A percentile compares a stretch with the other conserved stretches of the same genome.
phyloP scores from a whole-genome alignment of 106 monocot species.

The Iris macrosiphon region DNA sequence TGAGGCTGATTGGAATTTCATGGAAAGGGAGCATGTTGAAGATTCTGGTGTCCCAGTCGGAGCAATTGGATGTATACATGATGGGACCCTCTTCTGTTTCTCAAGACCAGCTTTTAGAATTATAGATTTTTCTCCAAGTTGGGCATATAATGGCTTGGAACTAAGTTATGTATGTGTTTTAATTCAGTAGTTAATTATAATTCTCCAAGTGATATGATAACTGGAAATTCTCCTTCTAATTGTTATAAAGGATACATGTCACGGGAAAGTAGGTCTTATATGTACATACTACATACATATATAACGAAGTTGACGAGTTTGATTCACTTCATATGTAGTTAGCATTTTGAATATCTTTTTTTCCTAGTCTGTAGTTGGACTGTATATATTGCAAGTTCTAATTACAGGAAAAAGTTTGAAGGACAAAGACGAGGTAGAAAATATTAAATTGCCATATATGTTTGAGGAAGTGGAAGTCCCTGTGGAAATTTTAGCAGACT shows the following conservation, averaged over 20 bases:
- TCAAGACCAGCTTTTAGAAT: slow-evolving; percentile 86
- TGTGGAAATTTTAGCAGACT: slow-evolving; percentile 45
- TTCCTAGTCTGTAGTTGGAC: too few relatives aligned
- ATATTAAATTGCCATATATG: slow-evolving; percentile 71
- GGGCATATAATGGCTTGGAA: slow-evolving; percentile 51
- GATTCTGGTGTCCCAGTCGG: slow-evolving; percentile 43
- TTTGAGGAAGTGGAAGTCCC: slow-evolving; percentile 87
- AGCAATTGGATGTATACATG: slow-evolving; percentile 44
- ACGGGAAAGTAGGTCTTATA: too few relatives aligned
- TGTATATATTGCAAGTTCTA: slow-evolving; percentile 21
- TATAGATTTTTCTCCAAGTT: slow-evolving; percentile 59
- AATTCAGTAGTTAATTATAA: neutral
- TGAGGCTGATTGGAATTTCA: slow-evolving; percentile 43
- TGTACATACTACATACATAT: too few relatives aligned
- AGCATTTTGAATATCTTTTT: too few relatives aligned
- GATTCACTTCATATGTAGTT: too few relatives aligned
- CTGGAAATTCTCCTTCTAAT: too few relatives aligned
- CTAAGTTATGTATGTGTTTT: slow-evolving; percentile 22
- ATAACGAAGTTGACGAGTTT: too few relatives aligned
- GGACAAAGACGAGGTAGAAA: slow-evolving; percentile 29
- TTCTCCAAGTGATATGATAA: too few relatives aligned
- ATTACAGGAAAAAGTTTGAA: slow-evolving; percentile 59
- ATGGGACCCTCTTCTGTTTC: slow-evolving; percentile 69
- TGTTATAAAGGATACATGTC: too few relatives aligned
- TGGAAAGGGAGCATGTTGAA: slow-evolving; percentile 45